Evolutionary conservation across 768 basidiomycete genomes (phyloP).

Genomic region (Amanita exitialis): DNA sequence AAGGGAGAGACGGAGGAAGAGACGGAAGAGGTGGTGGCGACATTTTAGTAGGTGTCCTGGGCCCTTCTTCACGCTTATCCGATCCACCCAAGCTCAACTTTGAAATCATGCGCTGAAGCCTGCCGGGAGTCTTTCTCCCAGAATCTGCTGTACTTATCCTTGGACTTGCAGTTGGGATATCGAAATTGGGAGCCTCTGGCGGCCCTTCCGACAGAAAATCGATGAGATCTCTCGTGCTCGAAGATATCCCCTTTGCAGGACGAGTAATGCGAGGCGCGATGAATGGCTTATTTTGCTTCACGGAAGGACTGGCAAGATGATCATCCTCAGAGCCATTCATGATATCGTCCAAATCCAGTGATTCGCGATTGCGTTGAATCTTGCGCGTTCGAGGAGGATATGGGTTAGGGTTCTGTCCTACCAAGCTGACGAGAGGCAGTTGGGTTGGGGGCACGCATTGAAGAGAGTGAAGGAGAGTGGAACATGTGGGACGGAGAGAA

Average conservation of each 20-base stretch:
- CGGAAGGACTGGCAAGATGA: conserved; percentile 10
- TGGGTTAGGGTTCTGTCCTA: conserved; percentile 17
- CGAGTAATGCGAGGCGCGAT: conserved; percentile 8
- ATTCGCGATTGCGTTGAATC: conserved; percentile 50
- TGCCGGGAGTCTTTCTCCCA: conserved; percentile 42
- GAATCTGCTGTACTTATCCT: conserved; percentile 26
- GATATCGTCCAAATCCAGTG: conserved; percentile 65
- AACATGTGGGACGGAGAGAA: conserved; percentile 19
- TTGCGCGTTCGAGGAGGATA: conserved; percentile 42
- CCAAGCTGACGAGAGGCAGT: conserved; percentile 10
- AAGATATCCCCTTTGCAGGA: conserved; percentile 23
- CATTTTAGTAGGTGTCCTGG: conserved; percentile 11
- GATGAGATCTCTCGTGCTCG: conserved; percentile 43
- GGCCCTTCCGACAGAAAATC: conserved; percentile 48
- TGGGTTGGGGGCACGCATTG: conserved; percentile 12
- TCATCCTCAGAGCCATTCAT: conserved; percentile 66
- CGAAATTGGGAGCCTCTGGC: conserved; percentile 36
- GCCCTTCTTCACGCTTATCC: conserved; percentile 21
- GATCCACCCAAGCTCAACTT: conserved; percentile 47
- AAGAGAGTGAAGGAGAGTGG: conserved; percentile 14
- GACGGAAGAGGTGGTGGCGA: background rate
- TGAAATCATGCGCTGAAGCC: conserved; percentile 78
- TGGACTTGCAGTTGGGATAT: conserved; percentile 35
- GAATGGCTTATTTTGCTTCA: conserved; percentile 13
- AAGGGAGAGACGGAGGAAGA: no score